Base-by-base conservation (phyloP, 1,284 basidiomycete species). In the Fomitiporia mediterranea region DNA sequence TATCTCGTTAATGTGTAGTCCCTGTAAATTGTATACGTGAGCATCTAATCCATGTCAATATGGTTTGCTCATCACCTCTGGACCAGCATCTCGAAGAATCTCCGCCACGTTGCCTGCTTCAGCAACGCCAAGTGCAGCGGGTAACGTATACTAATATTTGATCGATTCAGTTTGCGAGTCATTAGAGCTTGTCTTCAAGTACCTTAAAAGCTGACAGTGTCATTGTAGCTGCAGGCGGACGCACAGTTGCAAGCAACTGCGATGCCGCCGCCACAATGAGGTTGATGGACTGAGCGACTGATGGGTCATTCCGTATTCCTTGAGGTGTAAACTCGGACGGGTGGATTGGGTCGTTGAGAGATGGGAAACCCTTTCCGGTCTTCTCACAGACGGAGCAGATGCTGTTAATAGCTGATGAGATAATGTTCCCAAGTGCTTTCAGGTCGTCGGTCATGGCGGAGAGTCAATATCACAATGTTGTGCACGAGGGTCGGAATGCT, bases 41-140 rank as follows among this genome's bases (percentile, higher is more conserved):
- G n/a, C n/a, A n/a, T n/a, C n/a, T n/a, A n/a, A n/a, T n/a, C n/a
- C n/a, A n/a, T n/a, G n/a, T n/a, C n/a, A n/a, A n/a, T n/a, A n/a
- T n/a, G n/a, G n/a, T n/a, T n/a, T n/a, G n/a, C n/a, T n/a, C n/a
- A n/a, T 13, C 25, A 69, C 72, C 53, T 68, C 56, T 0, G 62
- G 61, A 0, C 72, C 72, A 11, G 70, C 70, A 28, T 69, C 70
- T 11, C 69, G 61, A 17, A 74, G 59, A 13, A 72, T 72, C 61
- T 74, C 72, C 3, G 65, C 59, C 8, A 72, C 68, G 53, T 73
- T 65, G 1, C 66, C 65, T 35, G 67, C 66, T 25, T 67, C 60
- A 2, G 65, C 70, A 23, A 69, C 63, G 1, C 67, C 56, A 4
- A 71, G 35, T 2, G 63, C 64, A 13, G 66, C 55, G 4, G 68